These are phyloP conservation scores for Wickerhamiella lipophila DNA, from an alignment of 805 yeast species.

Conservation along the genomic window DNA sequence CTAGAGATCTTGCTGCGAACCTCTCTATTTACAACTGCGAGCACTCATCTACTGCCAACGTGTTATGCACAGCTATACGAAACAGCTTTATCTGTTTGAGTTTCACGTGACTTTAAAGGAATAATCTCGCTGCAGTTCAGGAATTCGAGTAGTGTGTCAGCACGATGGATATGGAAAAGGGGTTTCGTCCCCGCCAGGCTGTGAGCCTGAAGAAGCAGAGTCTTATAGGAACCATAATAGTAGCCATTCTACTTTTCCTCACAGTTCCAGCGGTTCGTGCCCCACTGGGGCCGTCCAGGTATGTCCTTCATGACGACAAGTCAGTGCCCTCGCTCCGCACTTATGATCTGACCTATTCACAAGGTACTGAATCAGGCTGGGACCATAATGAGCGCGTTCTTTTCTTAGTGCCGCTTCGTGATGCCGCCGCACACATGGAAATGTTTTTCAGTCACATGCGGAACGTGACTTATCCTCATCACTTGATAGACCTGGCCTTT, in stretches of 20 bases:
- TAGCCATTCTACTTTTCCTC: slow-evolving; percentile 3
- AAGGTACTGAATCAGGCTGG: slow-evolving; percentile 66
- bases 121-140: not conserved
- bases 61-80: not conserved
- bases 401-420: slow-evolving; percentile 82
- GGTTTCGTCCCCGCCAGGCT: slow-evolving; percentile 12
- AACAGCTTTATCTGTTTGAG: not conserved
- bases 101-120: not conserved
- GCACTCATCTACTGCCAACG: no score
- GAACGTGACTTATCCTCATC: slow-evolving; percentile 67
- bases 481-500: slow-evolving; percentile 63
- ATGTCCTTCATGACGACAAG: slow-evolving; percentile 20
- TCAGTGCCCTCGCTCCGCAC: slow-evolving; percentile 39
- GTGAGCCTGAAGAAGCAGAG: slow-evolving; percentile 6
- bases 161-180: slow-evolving; percentile 1
- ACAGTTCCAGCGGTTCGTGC: slow-evolving; percentile 10
- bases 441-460: slow-evolving; percentile 76
- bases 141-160: slow-evolving; percentile 4
- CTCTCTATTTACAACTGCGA: no score
- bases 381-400: slow-evolving; percentile 63
- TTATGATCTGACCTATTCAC: slow-evolving; percentile 57
- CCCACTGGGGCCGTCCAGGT: slow-evolving; percentile 8
- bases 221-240: not conserved
- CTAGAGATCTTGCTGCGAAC: no score
- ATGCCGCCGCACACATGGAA: slow-evolving; percentile 80